A percentile compares a stretch with the other conserved stretches of the same genome.
These are phyloP conservation scores for Scenedesmus sp. DNA, from an alignment of 163 green algal genomes.

Conservation along the genomic window DNA sequence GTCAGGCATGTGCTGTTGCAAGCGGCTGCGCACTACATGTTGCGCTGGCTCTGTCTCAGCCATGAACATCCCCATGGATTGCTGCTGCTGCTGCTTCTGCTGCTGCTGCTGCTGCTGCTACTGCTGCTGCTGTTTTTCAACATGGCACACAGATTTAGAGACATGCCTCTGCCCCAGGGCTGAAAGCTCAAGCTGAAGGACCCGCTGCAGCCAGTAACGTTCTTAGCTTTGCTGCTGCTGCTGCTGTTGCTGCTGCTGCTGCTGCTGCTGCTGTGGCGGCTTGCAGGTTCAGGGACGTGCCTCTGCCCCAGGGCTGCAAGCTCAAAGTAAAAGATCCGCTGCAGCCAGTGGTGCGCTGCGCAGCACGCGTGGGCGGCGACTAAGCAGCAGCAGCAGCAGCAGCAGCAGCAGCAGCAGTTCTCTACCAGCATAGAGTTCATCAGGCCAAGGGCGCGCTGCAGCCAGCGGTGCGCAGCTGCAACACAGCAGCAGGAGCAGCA, in stretches of 20 bases:
- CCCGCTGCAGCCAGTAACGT: constrained; percentile 18
- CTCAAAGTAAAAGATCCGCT: constrained; percentile 17
- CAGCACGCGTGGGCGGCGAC: constrained; percentile 25
- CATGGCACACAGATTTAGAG: neutral
- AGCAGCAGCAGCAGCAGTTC: too few species aligned
- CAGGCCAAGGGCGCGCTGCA: constrained; percentile 20
- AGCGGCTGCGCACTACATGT: neutral
- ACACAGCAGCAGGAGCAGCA: neutral
- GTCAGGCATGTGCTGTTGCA: too few species aligned
- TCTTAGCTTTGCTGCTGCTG: neutral
- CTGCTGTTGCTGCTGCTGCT: too few species aligned
- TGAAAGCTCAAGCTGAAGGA: constrained; percentile 11
- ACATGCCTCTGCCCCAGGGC: constrained; percentile 30
- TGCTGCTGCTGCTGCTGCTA: too few species aligned
- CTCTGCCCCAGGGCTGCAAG: constrained; percentile 17
- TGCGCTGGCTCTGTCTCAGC: neutral
- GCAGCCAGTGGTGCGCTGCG: constrained; percentile 47
- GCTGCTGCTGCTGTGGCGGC: neutral
- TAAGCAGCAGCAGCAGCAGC: neutral
- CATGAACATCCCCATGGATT: neutral
- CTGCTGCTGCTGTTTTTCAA: neutral
- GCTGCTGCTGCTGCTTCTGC: constrained; percentile 13
- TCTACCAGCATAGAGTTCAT: too few species aligned
- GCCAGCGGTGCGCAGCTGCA: constrained; percentile 40
- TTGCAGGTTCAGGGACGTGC: constrained; percentile 35